phyloP scores from a whole-genome alignment of 2,329 filamentous ascomycete species.

The Ophiostoma sp. region DNA sequence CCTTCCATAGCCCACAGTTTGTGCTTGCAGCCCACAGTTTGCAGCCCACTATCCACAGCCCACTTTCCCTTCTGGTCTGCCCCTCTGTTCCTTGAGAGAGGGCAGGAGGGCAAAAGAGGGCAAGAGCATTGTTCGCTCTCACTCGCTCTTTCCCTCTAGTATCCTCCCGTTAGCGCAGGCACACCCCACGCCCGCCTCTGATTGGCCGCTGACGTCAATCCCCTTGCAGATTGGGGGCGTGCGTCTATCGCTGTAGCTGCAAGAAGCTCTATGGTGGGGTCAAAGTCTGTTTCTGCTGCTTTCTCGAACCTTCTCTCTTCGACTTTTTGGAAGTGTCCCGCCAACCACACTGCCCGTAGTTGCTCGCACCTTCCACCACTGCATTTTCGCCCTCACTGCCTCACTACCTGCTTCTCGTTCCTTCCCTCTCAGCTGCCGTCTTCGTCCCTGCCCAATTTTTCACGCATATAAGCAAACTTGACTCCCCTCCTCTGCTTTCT shows the following conservation, averaged over 20 bases:
- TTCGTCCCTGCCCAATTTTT: slow-evolving; percentile 19
- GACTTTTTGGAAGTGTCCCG: slow-evolving; percentile 23
- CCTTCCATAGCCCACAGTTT: slow-evolving; percentile 13
- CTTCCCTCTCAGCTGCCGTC: background rate
- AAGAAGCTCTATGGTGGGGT: slow-evolving; percentile 25
- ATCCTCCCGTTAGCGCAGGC: slow-evolving; percentile 1
- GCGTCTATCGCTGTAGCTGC: slow-evolving; percentile 18
- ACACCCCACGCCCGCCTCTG: background rate
- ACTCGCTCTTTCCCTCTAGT: slow-evolving; percentile 4
- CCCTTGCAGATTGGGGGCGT: slow-evolving; percentile 22
- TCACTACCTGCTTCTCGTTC: slow-evolving; percentile 11
- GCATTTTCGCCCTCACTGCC: background rate
- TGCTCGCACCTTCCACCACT: slow-evolving; percentile 17
- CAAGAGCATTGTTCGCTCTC: slow-evolving; percentile 12
- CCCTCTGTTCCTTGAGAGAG: slow-evolving; percentile 3
- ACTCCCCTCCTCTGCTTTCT: slow-evolving; percentile 7
- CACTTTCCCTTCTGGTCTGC: slow-evolving; percentile 13
- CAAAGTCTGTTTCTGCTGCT: slow-evolving; percentile 22
- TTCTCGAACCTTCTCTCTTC: slow-evolving; percentile 28
- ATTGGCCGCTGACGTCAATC: slow-evolving; percentile 15
- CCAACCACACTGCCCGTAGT: slow-evolving; percentile 22
- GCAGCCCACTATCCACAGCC: slow-evolving; percentile 5
- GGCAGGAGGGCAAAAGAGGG: slow-evolving; percentile 6
- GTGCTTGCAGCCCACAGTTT: background rate
- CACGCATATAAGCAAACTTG: slow-evolving; percentile 22